Evolutionary conservation across 2,329 filamentous ascomycete species (phyloP).

Genomic region (Clonostachys chloroleuca): DNA sequence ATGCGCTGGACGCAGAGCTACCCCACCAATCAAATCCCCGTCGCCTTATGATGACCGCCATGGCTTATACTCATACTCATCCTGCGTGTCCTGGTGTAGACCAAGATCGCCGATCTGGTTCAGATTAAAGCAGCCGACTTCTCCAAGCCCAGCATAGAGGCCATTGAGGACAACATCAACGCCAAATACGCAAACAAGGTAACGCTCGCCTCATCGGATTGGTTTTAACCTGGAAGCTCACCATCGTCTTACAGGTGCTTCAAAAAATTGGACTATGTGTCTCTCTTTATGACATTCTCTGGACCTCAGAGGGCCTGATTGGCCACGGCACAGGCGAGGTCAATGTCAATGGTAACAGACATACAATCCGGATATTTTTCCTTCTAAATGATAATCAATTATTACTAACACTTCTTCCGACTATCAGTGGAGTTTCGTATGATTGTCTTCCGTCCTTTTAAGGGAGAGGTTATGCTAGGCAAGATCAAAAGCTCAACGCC

Average conservation of each 20-base stretch:
- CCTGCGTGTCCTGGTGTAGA: constrained; percentile 43
- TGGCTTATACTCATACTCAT: too few species aligned
- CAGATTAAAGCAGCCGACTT: constrained; percentile 90
- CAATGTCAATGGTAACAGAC: constrained; percentile 76
- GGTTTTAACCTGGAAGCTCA: not conserved
- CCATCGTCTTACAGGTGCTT: constrained; percentile 55
- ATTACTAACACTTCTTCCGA: not conserved
- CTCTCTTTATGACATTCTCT: constrained; percentile 85
- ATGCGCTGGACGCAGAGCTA: too few species aligned
- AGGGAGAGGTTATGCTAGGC: constrained; percentile 84
- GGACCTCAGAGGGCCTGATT: constrained; percentile 88
- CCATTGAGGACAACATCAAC: constrained; percentile 96
- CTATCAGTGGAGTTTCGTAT: constrained; percentile 81
- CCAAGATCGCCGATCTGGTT: constrained; percentile 89
- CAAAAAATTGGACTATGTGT: constrained; percentile 93
- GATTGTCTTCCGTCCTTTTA: constrained; percentile 92
- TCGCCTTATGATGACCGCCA: too few species aligned
- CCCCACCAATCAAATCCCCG: too few species aligned
- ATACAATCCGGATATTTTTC: not conserved
- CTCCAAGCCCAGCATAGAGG: constrained; percentile 72
- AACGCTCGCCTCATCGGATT: not conserved
- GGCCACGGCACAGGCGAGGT: constrained; percentile 89
- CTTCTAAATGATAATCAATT: too few species aligned
- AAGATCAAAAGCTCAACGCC: constrained; percentile 73
- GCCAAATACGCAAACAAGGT: constrained; percentile 94